Evolutionary conservation across 306 rosid species (phyloP), one percentile per base, ranked within the genome.

Genomic region (Vigna reflexopilosa): DNA sequence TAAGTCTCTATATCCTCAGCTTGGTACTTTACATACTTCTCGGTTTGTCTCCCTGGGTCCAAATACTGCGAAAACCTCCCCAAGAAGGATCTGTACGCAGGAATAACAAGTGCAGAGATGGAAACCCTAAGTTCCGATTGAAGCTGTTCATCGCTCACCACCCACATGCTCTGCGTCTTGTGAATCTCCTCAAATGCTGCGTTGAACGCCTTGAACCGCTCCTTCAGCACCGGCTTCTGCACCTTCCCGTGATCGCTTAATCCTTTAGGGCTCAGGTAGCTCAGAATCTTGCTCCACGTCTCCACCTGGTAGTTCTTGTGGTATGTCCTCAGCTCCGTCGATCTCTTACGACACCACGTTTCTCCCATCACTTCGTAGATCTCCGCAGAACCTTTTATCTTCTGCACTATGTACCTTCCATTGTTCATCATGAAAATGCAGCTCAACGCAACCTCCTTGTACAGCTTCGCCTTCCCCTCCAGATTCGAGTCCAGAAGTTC

Each of bases 351-450:
- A 22, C 89, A 85, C 98, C 97, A 94, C 0, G 90, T 88, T 77
- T 89, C 86, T 0, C 96, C 98, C 94, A 94, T 88, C 49, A 91
- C 50, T 1, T 78, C 56, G 57, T 85, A 85, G 6, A 94, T 86
- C 81, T 88, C 97, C 0, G 65, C 0, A 0, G 98, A 88, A 7
- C 89, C 90, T 82, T 90, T 94, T 47, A 91, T 91, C 78, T 94
- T 94, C 70, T 91, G 97, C 55, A 90, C 79, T 14, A 91, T 91
- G 77, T 94, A 94, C 47, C 97, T 83, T 15, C 97, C 94, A 30
- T 94, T 94, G 83, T 94, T 94, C 98, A 94, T 94, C 93, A 91
- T 68, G 84, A 94, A 94, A 38, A 94, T 85, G 80, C 71, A 85
- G 34, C 97, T 87, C 13, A 94, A 58, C 2, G 96, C 68, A 0